Percentiles rank a stretch among this genome's conserved stretches.
phyloP scores from a whole-genome alignment of 2,329 filamentous ascomycete genomes.

The Teratosphaeria viscida region DNA sequence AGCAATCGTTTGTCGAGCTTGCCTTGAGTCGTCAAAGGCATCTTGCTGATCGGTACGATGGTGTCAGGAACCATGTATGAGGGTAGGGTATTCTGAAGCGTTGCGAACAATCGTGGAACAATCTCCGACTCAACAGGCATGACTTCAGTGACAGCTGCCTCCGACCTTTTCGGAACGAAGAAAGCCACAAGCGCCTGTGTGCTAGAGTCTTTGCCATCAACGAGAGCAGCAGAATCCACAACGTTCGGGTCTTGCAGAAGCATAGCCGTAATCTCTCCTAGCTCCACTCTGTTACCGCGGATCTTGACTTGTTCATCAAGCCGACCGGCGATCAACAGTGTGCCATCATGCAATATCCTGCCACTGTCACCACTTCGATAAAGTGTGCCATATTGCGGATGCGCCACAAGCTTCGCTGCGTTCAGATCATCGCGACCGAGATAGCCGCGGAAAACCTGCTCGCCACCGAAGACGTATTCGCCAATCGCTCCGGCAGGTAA shows the following conservation, averaged over 20 bases:
- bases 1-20: slow-evolving; percentile 59
- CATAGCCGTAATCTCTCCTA: slow-evolving; percentile 60
- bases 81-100: slow-evolving; percentile 49
- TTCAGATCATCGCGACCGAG: slow-evolving; percentile 56
- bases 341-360: slow-evolving; percentile 65
- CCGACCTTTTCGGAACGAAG: slow-evolving; percentile 43
- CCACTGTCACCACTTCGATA: slow-evolving; percentile 80
- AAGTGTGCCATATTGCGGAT: slow-evolving; percentile 58
- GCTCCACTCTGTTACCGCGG: slow-evolving; percentile 68
- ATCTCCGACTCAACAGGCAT: neutral
- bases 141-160: neutral
- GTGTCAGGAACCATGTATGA: slow-evolving; percentile 70
- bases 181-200: slow-evolving; percentile 56
- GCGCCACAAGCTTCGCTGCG: slow-evolving; percentile 55
- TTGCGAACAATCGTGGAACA: slow-evolving; percentile 39
- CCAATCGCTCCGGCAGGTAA: slow-evolving; percentile 64
- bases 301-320: slow-evolving; percentile 75
- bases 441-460: slow-evolving; percentile 68
- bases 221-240: slow-evolving; percentile 53
- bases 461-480: slow-evolving; percentile 78
- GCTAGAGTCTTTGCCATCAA: slow-evolving; percentile 35
- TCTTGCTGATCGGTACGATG: slow-evolving; percentile 55
- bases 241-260: slow-evolving; percentile 45
- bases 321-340: slow-evolving; percentile 61
- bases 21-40: slow-evolving; percentile 65